These are phyloP conservation scores for Cyathus olla DNA, from an alignment of 1,284 basidiomycete species.

Conservation along the genomic window DNA sequence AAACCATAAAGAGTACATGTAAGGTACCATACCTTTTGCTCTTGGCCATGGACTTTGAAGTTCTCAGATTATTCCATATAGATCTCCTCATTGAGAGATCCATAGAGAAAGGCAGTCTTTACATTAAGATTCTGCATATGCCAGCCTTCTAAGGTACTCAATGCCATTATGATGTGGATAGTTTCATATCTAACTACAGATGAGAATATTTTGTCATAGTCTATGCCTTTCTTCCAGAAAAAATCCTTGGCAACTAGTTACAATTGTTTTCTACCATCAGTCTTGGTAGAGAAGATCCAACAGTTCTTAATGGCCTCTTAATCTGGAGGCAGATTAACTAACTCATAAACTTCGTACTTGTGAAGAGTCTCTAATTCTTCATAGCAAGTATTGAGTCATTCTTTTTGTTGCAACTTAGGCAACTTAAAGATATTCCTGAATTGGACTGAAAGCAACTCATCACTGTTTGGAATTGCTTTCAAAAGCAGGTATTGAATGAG, in stretches of 20 bases:
- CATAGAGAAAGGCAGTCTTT: too few species aligned
- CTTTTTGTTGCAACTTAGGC: constrained; percentile 5
- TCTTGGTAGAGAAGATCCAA: constrained; percentile 33
- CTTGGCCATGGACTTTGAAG: too few species aligned
- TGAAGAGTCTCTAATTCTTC: constrained; percentile 9
- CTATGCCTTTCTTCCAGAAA: constrained; percentile 44
- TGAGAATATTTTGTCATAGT: constrained; percentile 53
- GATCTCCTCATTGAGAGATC: too few species aligned
- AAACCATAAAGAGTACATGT: too few species aligned
- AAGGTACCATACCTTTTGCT: too few species aligned
- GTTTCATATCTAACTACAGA: constrained; percentile 48
- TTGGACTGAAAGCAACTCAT: background rate
- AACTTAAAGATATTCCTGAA: constrained; percentile 8
- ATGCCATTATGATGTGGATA: too few species aligned
- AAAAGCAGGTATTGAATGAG: background rate
- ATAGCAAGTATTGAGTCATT: constrained; percentile 7
- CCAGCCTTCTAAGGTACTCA: too few species aligned
- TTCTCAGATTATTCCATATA: too few species aligned
- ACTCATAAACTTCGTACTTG: constrained; percentile 6
- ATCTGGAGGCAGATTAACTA: constrained; percentile 3
- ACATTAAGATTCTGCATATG: too few species aligned
- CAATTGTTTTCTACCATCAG: constrained; percentile 45
- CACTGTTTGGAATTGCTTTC: background rate
- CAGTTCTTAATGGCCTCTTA: constrained; percentile 3
- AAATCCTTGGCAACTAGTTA: constrained; percentile 56